Evolutionary conservation across 2,329 filamentous ascomycete species (phyloP).

Genomic region (Claviceps sp.): DNA sequence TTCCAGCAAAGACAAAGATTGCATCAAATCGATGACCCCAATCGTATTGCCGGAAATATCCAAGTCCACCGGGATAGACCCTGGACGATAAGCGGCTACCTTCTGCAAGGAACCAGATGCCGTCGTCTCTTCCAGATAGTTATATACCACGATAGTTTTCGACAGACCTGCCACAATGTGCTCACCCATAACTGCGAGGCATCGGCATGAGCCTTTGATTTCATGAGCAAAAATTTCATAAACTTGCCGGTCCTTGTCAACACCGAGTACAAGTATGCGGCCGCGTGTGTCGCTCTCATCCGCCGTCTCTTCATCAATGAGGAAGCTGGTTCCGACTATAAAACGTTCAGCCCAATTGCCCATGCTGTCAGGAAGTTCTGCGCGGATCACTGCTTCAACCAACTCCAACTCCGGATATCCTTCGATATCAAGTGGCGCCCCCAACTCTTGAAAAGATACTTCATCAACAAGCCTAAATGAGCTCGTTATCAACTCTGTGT

Average conservation of each 20-base stretch:
- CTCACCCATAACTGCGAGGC: constrained; percentile 59
- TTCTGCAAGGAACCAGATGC: constrained; percentile 49
- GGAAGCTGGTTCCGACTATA: constrained; percentile 76
- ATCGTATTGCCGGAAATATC: constrained; percentile 62
- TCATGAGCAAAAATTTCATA: constrained; percentile 56
- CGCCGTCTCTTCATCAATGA: constrained; percentile 46
- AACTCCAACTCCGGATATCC: constrained; percentile 45
- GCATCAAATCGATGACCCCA: constrained; percentile 85
- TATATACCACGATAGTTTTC: constrained; percentile 61
- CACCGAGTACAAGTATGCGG: constrained; percentile 72
- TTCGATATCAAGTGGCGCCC: constrained; percentile 50
- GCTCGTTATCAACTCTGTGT: constrained; percentile 63
- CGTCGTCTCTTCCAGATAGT: constrained; percentile 41
- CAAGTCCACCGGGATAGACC: constrained; percentile 73
- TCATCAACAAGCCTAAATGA: constrained; percentile 88
- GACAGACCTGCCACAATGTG: constrained; percentile 77
- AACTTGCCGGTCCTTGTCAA: constrained; percentile 60
- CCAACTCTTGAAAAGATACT: constrained; percentile 68
- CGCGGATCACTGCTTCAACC: constrained; percentile 71
- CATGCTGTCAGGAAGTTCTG: constrained; percentile 48
- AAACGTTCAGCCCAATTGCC: constrained; percentile 60
- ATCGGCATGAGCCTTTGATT: constrained; percentile 69
- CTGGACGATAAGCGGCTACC: constrained; percentile 62
- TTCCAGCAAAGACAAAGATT: constrained; percentile 70
- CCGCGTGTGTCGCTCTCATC: constrained; percentile 42